Base-by-base conservation (phyloP, 352 stramenopile genomes). In the Globisporangium middletonii region DNA sequence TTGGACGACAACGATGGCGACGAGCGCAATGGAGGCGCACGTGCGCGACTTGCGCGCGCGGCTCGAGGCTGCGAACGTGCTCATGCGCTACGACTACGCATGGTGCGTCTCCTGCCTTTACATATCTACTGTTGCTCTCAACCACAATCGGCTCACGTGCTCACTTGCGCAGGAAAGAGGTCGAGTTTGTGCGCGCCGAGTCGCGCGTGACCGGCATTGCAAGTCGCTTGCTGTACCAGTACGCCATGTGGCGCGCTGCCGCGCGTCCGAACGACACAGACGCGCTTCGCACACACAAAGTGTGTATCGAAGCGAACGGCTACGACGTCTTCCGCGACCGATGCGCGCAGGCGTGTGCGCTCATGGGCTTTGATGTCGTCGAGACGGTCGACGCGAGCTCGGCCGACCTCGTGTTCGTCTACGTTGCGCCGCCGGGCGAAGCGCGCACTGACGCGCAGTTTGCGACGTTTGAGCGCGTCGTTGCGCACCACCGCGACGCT, bases 1-100 rank as follows among this genome's bases (percentile, higher is more conserved):
- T 19, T 19, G 23, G 3, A 33, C 33, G 15, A n/a, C 50, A 37
- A 48, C 26, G 23, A 57, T 60, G 54, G 18, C 38, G 28, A 38
- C 33, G 33, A 38, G 33, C 33, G 33, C 33, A 38, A 9, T 11
- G 6, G 26, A 53, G n/a, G 33, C 43, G 12, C 41, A 45, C 19
- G 41, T 19, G 41, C 4, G 18, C 41, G 41, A 45, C 41, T 27
- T 55, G 47, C 80, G 80, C 50, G 68, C 80, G 65, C 77, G 72
- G 18, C 71, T 90, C 28, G 37, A 79, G 28, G 63, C 59, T 33
- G 61, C 77, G 27, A 71, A 74, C 12, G 69, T 91, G 55, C 73
- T 83, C 56, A 94, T 94, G 82, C 80, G 84, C 54, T 90, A 94
- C 55, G 84, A 94, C 57, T 94, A 94, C 57, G 84, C 84, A 1